Base-by-base conservation (phyloP, 2,329 filamentous ascomycete species). In the Epichloe uncinata region DNA sequence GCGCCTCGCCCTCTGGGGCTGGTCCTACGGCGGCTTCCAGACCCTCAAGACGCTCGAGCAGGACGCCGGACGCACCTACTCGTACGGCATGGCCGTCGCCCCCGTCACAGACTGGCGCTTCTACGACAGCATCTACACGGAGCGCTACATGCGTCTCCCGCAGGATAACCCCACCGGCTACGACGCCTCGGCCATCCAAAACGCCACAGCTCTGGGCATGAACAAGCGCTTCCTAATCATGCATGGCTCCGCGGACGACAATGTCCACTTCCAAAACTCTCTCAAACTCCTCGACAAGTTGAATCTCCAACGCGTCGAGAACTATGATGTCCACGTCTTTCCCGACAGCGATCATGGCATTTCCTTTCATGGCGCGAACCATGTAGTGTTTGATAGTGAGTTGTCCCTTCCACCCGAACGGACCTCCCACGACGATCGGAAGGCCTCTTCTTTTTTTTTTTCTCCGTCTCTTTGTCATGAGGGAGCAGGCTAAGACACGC, bases 101-200 rank as follows among this genome's bases (percentile, higher is more conserved):
- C 93, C 93, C 16, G 93, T 98, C n/a, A 97, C 91, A 0, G 90
- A 98, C 67, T 98, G 93, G 93, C 78, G 85, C 51, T 95, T 85
- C 68, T 98, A 98, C 69, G 87, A 96, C 69, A 87, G 82, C 52
- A 83, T 96, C 60, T 96, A 96, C 71, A 94, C 90, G 0, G 90
- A 96, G 69, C 82, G 93, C 36, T 98, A 97, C 69, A 98, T 98
- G 94, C 85, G 90, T 62, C 95, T 84, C 1, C 93, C 93, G 2
- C 82, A 94, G 63, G 74, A 85, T 61, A 98, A 98, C 63, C 67
- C 70, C 0, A 69, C 63, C 0, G 93, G 93, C 12, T 98, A 97
- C 69, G 74, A 81, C 41, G 81, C 78, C 54, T 80, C 86, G 5
- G 80, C 80, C 48, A 81, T 98, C 61, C 77, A 65, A 52, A 87